phyloP scores from a whole-genome alignment of 148 eudicot genomes.

The Fagopyrum esculentum region DNA sequence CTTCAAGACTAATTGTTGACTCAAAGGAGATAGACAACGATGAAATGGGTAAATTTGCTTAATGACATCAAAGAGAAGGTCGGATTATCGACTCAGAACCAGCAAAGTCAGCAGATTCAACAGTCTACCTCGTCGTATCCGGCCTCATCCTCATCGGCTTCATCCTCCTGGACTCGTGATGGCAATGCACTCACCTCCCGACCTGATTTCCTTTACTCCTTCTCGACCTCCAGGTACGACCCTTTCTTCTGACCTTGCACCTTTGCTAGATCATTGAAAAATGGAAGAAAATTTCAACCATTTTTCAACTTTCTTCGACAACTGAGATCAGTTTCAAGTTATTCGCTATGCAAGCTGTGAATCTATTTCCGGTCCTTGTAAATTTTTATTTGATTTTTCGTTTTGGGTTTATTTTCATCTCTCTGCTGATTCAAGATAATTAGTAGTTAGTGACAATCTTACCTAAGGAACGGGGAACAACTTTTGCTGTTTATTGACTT shows the following conservation, averaged over 20 bases:
- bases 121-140: constrained; percentile 19
- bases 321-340: background rate
- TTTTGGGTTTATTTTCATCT: background rate
- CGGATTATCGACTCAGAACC: constrained; percentile 46
- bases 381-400: background rate
- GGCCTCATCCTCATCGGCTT: constrained; percentile 25
- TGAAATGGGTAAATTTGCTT: constrained; percentile 98
- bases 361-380: background rate
- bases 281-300: background rate
- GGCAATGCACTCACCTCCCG: constrained; percentile 29
- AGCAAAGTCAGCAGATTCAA: constrained; percentile 19
- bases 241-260: background rate
- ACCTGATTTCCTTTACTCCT: constrained; percentile 10
- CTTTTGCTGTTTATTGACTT: background rate
- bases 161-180: constrained; percentile 27
- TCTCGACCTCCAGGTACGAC: constrained; percentile 19
- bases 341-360: background rate
- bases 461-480: background rate
- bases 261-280: background rate
- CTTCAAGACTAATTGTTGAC: background rate
- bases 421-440: background rate
- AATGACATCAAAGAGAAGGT: constrained; percentile 91
- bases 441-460: background rate
- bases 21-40: constrained; percentile 32
- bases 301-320: background rate